Conservation (phyloP, 2,329 filamentous ascomycete species). For the Colletotrichum musicola region DNA sequence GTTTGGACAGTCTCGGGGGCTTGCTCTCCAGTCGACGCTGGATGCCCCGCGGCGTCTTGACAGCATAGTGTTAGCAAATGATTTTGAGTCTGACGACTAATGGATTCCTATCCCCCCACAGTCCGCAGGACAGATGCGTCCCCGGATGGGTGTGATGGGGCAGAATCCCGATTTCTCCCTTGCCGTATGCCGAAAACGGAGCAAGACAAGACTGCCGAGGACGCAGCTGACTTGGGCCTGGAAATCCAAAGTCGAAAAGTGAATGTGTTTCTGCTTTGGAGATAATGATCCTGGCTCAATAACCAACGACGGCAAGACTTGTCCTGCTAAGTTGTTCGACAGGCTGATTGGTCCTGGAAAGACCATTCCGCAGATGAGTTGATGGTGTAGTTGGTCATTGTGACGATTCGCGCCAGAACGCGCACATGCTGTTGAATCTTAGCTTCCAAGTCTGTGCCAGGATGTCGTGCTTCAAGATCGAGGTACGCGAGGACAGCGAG, state of each 20-base stretch:
- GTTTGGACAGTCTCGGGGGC: constrained; percentile 11
- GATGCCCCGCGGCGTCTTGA: constrained; percentile 19
- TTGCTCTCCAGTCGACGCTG: constrained; percentile 9
- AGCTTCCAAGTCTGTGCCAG: background rate
- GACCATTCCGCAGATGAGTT: background rate
- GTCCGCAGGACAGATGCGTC: constrained; percentile 22
- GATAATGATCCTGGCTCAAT: background rate
- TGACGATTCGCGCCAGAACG: constrained; percentile 13
- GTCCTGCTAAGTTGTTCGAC: background rate
- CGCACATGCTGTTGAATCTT: constrained; percentile 12
- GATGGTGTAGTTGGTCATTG: background rate
- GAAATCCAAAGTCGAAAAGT: background rate
- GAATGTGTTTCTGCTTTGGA: background rate
- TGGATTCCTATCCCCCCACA: constrained; percentile 14
- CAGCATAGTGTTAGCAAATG: constrained; percentile 28
- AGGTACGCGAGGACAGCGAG: constrained; percentile 13
- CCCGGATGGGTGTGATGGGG: constrained; percentile 27
- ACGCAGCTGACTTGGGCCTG: constrained; percentile 1
- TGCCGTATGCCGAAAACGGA: constrained; percentile 37
- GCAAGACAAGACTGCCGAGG: constrained; percentile 14
- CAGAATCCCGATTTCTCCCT: constrained; percentile 26
- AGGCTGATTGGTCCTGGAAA: background rate
- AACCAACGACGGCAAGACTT: background rate
- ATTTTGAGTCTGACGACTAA: constrained; percentile 31
- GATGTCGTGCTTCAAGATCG: constrained; percentile 3